Conservation (phyloP, 2,329 filamentous ascomycete species). For the Chalaropsis thielavioides region DNA sequence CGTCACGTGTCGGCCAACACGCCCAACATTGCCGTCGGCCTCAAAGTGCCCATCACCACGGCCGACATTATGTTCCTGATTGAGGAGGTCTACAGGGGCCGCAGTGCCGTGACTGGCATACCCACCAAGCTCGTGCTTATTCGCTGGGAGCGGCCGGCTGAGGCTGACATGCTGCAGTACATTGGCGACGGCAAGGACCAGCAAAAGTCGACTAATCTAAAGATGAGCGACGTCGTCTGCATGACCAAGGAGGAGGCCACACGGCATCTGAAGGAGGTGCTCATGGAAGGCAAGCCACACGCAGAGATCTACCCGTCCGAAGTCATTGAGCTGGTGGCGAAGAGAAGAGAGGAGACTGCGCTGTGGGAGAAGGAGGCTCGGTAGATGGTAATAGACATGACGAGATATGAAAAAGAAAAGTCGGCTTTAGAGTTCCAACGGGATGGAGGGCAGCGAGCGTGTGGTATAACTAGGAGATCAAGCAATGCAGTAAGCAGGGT, state of each 20-base stretch:
- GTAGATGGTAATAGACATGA: background rate
- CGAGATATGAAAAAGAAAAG: background rate
- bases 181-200: slow-evolving; percentile 53
- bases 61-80: slow-evolving; percentile 77
- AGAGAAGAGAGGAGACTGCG: slow-evolving; percentile 52
- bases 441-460: too few species aligned
- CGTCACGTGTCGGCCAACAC: slow-evolving; percentile 25
- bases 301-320: slow-evolving; percentile 62
- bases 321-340: slow-evolving; percentile 52
- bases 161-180: slow-evolving; percentile 38
- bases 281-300: slow-evolving; percentile 50
- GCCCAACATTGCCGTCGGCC: slow-evolving; percentile 43
- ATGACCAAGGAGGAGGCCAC: slow-evolving; percentile 87
- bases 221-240: slow-evolving; percentile 60
- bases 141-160: slow-evolving; percentile 56
- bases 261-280: slow-evolving; percentile 64
- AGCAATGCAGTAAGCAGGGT: too few species aligned
- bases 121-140: slow-evolving; percentile 65
- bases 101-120: slow-evolving; percentile 70
- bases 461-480: too few species aligned
- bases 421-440: too few species aligned
- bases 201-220: slow-evolving; percentile 61
- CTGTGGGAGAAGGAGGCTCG: slow-evolving; percentile 31
- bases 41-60: slow-evolving; percentile 64
- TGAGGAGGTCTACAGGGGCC: slow-evolving; percentile 76